Base-by-base conservation (phyloP, 2,329 filamentous ascomycete genomes). In the Alternaria metachromatica region DNA sequence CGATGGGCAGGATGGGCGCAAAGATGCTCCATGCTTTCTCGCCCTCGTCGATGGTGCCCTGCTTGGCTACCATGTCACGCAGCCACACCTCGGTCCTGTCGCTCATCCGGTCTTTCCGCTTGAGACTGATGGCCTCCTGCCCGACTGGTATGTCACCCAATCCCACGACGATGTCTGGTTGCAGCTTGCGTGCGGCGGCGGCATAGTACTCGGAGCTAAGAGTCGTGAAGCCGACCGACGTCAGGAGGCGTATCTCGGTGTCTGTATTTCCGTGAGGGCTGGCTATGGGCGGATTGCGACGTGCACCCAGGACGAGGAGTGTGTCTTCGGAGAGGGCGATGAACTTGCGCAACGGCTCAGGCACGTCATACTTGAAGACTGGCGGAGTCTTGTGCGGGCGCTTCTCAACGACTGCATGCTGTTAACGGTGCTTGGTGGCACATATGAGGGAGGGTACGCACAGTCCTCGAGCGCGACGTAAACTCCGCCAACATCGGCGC, bases 391-490 rank as follows among this genome's bases (percentile, higher is more conserved):
- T 80, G 46, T 78, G 70, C 30, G 82, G 81, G 61, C 81, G 81
- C 78, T 86, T 89, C 80, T 90, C 89, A 77, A 91, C 84, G 81
- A 90, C 89, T 91, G 80, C 72, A 67, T 65, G 55, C 46, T 48
- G 66, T 86, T 76, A 85, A 83, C 75, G 51, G 63, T 58, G 37
- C 37, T 18, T 18, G 37, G 37, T 41, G 37, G 37, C n/a, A 41
- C 9, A 41, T 18, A 41, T 18, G 58, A 55, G 50, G 33, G 37
- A 6, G 9, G 37, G 6, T 58, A 80, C 92, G 81, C 85, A 97
- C 96, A 98, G 80, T 99, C 96, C 84, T 99, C 96, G 26, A 98
- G 83, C 1, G 91, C 92, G 74, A 96, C 84, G 77, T 97, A 97
- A 4, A 92, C 85, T 25, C 91, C 92, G 26, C 84, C 83, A 63